Percentiles rank a stretch among this genome's conserved stretches.
Conservation (phyloP, 495 filamentous ascomycete species). For the Penicillium lividum region DNA sequence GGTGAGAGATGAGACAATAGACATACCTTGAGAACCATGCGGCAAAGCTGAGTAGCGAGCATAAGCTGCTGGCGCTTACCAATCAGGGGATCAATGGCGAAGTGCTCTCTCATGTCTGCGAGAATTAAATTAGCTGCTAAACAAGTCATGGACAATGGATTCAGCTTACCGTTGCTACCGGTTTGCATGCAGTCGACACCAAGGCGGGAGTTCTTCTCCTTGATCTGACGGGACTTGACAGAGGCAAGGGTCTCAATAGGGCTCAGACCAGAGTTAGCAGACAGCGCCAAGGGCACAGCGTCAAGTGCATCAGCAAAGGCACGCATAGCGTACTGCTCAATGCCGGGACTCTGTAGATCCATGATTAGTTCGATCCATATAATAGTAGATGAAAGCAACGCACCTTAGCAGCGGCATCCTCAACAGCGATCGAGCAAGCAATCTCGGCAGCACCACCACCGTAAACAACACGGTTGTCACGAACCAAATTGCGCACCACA, state of each 20-base stretch:
- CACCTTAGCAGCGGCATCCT: conserved; percentile 89
- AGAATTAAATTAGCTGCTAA: background rate
- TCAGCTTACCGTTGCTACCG: conserved; percentile 73
- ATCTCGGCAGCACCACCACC: conserved; percentile 97
- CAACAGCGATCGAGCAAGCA: conserved; percentile 93
- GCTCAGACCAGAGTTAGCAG: conserved; percentile 94
- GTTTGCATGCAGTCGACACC: conserved; percentile 98
- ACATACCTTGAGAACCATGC: conserved; percentile 96
- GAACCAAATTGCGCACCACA: conserved; percentile 94
- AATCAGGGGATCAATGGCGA: conserved; percentile 97
- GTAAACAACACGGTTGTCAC: conserved; percentile 97
- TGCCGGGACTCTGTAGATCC: conserved; percentile 69
- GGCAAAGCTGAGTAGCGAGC: conserved; percentile 93
- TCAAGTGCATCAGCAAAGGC: conserved; percentile 96
- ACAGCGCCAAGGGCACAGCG: conserved; percentile 91
- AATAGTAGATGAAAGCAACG: conserved; percentile 9
- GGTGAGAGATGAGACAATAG: background rate
- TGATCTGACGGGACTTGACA: conserved; percentile 94
- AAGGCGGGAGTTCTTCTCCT: conserved; percentile 78
- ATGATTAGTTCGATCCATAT: conserved; percentile 12
- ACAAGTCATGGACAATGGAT: background rate
- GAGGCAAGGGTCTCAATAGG: conserved; percentile 93
- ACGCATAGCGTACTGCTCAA: conserved; percentile 98
- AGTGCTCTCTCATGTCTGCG: conserved; percentile 89
- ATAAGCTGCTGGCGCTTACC: conserved; percentile 96